A percentile compares a stretch with the other conserved stretches of the same genome.
phyloP scores from a whole-genome alignment of 1,284 basidiomycete species.

The Ganoderma resinaceum region DNA sequence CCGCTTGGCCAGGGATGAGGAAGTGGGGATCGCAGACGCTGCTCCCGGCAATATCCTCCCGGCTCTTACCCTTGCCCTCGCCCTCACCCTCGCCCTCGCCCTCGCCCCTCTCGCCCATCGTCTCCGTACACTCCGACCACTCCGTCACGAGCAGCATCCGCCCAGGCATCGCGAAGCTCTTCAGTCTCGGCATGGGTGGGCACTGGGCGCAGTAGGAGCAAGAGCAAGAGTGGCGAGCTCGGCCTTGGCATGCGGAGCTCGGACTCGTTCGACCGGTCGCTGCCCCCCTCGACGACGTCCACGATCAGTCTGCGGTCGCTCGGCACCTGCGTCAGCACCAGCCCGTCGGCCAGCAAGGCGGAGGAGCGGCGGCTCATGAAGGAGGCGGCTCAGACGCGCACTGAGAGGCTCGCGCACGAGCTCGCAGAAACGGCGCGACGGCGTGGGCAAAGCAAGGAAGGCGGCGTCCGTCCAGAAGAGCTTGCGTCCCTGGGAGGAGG shows the following conservation, averaged over 20 bases:
- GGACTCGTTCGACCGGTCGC: slow-evolving; percentile 21
- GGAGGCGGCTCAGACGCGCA: slow-evolving; percentile 48
- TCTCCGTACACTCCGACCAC: slow-evolving; percentile 9
- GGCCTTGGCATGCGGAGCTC: slow-evolving; percentile 13
- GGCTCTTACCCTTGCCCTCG: neutral
- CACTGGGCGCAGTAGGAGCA: neutral
- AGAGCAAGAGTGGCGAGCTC: slow-evolving; percentile 1
- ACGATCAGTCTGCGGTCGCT: neutral
- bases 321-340: neutral
- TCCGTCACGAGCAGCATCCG: slow-evolving; percentile 7
- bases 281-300: neutral
- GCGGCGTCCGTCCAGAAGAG: slow-evolving; percentile 13
- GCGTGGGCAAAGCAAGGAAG: slow-evolving; percentile 26
- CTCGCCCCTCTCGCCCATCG: slow-evolving; percentile 11
- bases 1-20: neutral
- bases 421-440: slow-evolving; percentile 29
- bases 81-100: neutral
- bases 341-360: slow-evolving; percentile 38
- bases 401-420: slow-evolving; percentile 51
- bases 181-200: slow-evolving; percentile 8
- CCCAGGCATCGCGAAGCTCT: slow-evolving; percentile 26
- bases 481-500: slow-evolving; percentile 28
- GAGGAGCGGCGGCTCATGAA: slow-evolving; percentile 56
- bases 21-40: neutral
- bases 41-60: neutral